Evolutionary conservation across 208 protist genomes (phyloP), one percentile per base, ranked within the genome.

Genomic region (Trypanosoma cruzi): DNA sequence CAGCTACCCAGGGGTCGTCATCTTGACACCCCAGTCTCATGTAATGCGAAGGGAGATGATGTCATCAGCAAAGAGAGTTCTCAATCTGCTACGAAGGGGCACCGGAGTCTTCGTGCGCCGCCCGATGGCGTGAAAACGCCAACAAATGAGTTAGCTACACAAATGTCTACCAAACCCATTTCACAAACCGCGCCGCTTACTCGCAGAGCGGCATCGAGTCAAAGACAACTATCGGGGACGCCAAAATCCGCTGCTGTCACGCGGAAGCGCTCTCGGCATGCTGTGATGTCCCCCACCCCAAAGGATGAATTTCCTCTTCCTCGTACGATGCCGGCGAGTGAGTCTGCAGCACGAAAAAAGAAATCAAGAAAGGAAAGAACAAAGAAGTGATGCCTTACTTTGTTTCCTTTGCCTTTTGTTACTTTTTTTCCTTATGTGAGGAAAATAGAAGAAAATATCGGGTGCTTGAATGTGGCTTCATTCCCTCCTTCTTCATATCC

Each of bases 301-400:
- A 34, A 24, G 22, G 50, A 32, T 16, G 53, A 66, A 40, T 74
- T 74, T 66, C 61, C 61, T n/a, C 69, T 74, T 63, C 69, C 69
- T 32, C 54, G 42, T 18, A 26, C 36, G 0, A 42, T 64, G 13
- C 42, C 46, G 50, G 53, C 31, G 48, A 29, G 34, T 28, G 28
- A 24, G 11, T 10, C 0, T 6, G 26, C 26, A 28, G 11, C 4
- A 62, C 46, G 50, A n/a, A 62, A 62, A n/a, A n/a, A n/a, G 7
- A 75, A 68, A 44, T 54, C 40, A 60, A 28, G 44, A 4, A 74
- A 60, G 16, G 68, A 59, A 49, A 31, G 55, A n/a, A 36, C 13
- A 62, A 24, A 54, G 34, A 62, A 71, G 28, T 46, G 29, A 68
- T 5, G n/a, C n/a, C 20, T 14, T 53, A 55, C 13, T 24, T 46